phyloP scores from a whole-genome alignment of 1,139 yeast species.

The Oligophagozyma castellii region DNA sequence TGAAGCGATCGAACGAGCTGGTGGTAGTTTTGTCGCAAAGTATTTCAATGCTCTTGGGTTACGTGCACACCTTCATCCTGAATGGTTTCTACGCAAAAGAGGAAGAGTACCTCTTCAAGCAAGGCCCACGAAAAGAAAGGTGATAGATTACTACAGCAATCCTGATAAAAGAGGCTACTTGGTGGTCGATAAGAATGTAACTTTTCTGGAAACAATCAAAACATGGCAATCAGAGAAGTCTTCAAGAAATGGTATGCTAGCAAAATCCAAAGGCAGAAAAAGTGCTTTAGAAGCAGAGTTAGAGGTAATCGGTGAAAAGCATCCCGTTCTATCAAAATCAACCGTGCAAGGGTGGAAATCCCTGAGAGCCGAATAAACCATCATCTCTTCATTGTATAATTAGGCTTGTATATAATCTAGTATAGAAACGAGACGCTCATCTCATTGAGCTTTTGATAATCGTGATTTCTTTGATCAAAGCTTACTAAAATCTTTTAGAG shows the following conservation, averaged over 20 bases:
- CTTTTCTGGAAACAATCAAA: slow-evolving; percentile 20
- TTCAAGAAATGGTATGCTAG: slow-evolving; percentile 9
- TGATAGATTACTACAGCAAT: slow-evolving; percentile 64
- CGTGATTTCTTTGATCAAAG: too few species aligned
- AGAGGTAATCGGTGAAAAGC: too few species aligned
- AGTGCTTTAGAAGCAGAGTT: slow-evolving; percentile 17
- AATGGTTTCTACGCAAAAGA: slow-evolving; percentile 47
- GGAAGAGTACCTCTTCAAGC: slow-evolving; percentile 80
- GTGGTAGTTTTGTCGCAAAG: slow-evolving; percentile 60
- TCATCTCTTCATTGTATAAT: too few species aligned
- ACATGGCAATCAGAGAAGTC: slow-evolving; percentile 15
- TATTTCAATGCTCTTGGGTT: slow-evolving; percentile 57
- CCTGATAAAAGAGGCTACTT: slow-evolving; percentile 68
- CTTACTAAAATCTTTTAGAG: too few species aligned
- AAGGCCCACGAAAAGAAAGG: slow-evolving; percentile 73
- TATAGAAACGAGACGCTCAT: not conserved
- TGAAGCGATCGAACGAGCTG: slow-evolving; percentile 52
- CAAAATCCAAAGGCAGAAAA: slow-evolving; percentile 11
- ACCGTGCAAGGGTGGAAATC: too few species aligned
- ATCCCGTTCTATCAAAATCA: too few species aligned
- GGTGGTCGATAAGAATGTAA: slow-evolving; percentile 26
- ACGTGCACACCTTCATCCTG: slow-evolving; percentile 66
- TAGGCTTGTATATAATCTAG: too few species aligned
- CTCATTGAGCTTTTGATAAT: too few species aligned
- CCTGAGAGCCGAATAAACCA: too few species aligned